Conservation (phyloP, 164 flowering plant species). For the Aristolochia californica region DNA sequence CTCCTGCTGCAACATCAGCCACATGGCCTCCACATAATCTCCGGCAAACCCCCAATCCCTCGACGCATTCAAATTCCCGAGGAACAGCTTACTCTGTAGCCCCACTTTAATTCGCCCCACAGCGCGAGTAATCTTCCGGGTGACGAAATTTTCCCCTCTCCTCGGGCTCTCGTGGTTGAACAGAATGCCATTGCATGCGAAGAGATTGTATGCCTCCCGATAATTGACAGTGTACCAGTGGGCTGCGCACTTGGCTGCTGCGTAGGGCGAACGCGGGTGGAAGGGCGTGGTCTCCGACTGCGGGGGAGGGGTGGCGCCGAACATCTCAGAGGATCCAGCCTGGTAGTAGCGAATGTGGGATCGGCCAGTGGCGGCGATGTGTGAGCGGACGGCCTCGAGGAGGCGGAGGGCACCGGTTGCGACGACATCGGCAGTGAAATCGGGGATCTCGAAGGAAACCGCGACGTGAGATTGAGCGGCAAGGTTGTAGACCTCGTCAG, state of each 20-base stretch:
- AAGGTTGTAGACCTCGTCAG: constrained; percentile 92
- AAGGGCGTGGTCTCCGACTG: constrained; percentile 75
- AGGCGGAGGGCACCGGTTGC: constrained; percentile 91
- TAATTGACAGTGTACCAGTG: constrained; percentile 98
- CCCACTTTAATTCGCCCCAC: constrained; percentile 87
- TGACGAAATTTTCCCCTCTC: constrained; percentile 89
- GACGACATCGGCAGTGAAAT: constrained; percentile 95
- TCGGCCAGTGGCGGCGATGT: constrained; percentile 64
- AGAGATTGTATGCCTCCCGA: constrained; percentile 86
- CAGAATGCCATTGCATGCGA: constrained; percentile 79
- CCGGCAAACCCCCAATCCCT: constrained; percentile 98
- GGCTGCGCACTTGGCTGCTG: constrained; percentile 84
- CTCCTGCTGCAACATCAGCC: constrained; percentile 99
- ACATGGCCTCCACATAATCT: constrained; percentile 98
- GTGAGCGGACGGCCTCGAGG: constrained; percentile 83
- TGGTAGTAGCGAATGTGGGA: constrained; percentile 61
- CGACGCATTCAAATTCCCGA: constrained; percentile 79
- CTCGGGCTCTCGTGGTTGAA: constrained; percentile 91
- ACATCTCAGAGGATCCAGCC: constrained; percentile 96
- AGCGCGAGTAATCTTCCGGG: constrained; percentile 84
- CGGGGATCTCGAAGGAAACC: constrained; percentile 95
- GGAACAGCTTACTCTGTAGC: constrained; percentile 72
- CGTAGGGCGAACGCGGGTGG: constrained; percentile 94
- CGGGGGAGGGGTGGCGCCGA: constrained; percentile 87
- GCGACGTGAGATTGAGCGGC: constrained; percentile 98